Base-by-base conservation (phyloP, 345 rosid species). In the Melaleuca quinquenervia region DNA sequence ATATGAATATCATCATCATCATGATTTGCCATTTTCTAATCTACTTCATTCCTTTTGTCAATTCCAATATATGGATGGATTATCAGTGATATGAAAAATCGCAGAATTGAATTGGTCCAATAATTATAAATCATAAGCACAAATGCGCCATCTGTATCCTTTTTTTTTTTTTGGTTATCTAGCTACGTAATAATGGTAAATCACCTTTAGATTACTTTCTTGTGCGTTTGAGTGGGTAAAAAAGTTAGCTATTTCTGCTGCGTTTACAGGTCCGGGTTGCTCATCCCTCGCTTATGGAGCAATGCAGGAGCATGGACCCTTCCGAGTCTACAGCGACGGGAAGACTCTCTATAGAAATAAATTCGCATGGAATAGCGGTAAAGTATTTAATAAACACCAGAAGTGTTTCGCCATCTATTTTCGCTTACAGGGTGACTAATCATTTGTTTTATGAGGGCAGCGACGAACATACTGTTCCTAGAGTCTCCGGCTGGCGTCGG, bases 401-500 rank as follows among this genome's bases (percentile, higher is more conserved):
- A 64, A 64, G 3, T 18, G 36, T 70, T 70, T 70, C 78, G 18
- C 78, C 26, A 0, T 82, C 12, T 0, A 15, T 50, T 44, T 48
- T 82, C 7, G 6, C 45, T 53, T 14, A 26, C 29, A 8, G 58
- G 84, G 41, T 2, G 45, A 70, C 51, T 29, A 29, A 82, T 22
- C 44, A n/a, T 82, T 82, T 51, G 84, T 70, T 70, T 36, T 36
- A 18, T 5, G 24, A 70, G 48, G 53, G 36, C 87, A 93, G 96
- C 89, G 83, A 98, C 97, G 24, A 97, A 95, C 89, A 91, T 97
- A 6, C 50, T 93, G 88, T 95, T 97, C 88, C 58, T 97, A 32
- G 99, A 97, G 89, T 94, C 97, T 2, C 99, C 99, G 2, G 98
- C 98, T 2, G 98, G 98, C 7, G 96, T 95, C 5, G 99, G 99